These are phyloP conservation scores for Debaryomyces udenii DNA, from an alignment of 1,139 yeast genomes.

Conservation along the genomic window DNA sequence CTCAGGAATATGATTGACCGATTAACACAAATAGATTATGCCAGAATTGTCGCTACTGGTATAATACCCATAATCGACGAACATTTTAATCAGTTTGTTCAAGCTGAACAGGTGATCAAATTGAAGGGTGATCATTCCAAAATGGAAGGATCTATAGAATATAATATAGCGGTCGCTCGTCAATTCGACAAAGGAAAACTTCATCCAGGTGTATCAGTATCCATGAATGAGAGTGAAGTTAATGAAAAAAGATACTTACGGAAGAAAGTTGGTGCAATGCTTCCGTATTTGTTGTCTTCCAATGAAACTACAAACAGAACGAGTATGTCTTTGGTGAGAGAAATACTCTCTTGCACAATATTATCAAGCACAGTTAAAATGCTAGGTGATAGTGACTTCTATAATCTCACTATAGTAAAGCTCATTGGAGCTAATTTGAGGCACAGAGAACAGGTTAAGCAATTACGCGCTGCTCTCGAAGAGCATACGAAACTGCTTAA, in stretches of 20 bases:
- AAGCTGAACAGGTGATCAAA: slow-evolving; percentile 53
- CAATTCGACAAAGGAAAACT: slow-evolving; percentile 60
- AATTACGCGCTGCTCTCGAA: slow-evolving; percentile 69
- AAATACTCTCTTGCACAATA: slow-evolving; percentile 58
- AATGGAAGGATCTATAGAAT: slow-evolving; percentile 43
- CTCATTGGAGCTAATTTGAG: slow-evolving; percentile 67
- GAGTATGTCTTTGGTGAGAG: slow-evolving; percentile 56
- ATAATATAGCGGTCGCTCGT: slow-evolving; percentile 60
- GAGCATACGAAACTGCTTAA: slow-evolving; percentile 49
- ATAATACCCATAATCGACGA: slow-evolving; percentile 67
- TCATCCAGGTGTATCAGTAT: slow-evolving; percentile 61
- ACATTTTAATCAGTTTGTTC: slow-evolving; percentile 58
- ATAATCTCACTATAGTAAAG: slow-evolving; percentile 66
- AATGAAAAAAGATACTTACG: slow-evolving; percentile 59
- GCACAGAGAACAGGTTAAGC: slow-evolving; percentile 76
- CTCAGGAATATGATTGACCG: slow-evolving; percentile 44
- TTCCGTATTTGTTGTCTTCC: slow-evolving; percentile 54
- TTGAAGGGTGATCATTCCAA: slow-evolving; percentile 19
- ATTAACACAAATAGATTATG: slow-evolving; percentile 50
- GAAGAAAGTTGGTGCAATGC: slow-evolving; percentile 39
- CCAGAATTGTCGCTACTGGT: slow-evolving; percentile 59
- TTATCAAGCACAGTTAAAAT: slow-evolving; percentile 54
- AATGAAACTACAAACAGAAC: slow-evolving; percentile 55
- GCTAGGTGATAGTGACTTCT: slow-evolving; percentile 74
- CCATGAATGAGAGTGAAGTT: slow-evolving; percentile 40